phyloP scores from a whole-genome alignment of 2,329 filamentous ascomycete species.

The Aureobasidium sp. region DNA sequence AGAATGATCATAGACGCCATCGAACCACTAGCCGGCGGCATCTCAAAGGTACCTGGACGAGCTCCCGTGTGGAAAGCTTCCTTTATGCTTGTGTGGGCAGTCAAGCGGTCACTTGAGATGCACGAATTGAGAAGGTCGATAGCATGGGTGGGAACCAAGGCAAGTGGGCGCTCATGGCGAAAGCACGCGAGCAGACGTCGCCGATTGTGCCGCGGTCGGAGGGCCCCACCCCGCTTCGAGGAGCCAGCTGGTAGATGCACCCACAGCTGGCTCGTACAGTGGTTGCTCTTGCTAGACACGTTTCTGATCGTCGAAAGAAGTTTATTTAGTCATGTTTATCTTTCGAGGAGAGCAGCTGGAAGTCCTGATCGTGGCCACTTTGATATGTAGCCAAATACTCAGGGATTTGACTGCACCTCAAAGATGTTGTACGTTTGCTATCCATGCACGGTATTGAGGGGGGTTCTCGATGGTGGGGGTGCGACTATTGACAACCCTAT shows the following conservation, averaged over 20 bases:
- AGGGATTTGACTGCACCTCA: neutral
- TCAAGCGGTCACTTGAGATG: constrained; percentile 1
- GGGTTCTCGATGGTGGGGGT: neutral
- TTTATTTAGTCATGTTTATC: neutral
- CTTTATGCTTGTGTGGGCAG: neutral
- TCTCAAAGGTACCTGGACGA: neutral
- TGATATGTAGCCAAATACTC: neutral
- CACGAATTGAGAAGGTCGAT: constrained; percentile 3
- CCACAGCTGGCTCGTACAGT: neutral
- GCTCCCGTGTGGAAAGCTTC: neutral
- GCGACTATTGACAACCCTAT: neutral
- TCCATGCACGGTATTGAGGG: neutral
- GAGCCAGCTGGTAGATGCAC: neutral
- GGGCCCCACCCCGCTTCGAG: neutral
- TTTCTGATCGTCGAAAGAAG: neutral
- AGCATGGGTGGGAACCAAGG: neutral
- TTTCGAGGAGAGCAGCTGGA: no score
- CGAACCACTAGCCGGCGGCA: neutral
- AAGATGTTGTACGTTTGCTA: neutral
- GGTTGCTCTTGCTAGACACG: neutral
- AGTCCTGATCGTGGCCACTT: neutral
- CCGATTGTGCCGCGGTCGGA: neutral
- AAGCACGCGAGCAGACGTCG: constrained; percentile 9
- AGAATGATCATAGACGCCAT: neutral
- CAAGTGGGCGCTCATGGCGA: neutral